phyloP scores from a whole-genome alignment of 192 early-diverging fungal species.

The Backusella morwellensis region DNA sequence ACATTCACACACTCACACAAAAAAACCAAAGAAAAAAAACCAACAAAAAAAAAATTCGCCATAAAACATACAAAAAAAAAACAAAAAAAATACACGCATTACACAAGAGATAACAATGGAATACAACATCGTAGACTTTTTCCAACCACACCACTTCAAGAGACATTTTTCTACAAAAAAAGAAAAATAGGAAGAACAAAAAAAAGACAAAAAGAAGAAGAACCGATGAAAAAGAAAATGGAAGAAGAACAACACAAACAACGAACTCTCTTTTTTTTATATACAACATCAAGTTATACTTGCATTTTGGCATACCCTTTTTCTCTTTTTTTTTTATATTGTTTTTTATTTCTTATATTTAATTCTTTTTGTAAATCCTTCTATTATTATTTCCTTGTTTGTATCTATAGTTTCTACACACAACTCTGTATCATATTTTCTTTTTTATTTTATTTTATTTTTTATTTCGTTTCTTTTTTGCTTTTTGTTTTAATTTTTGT shows the following conservation, averaged over 20 bases:
- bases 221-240: not conserved
- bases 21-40: not conserved
- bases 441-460: not conserved
- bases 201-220: slow-evolving; percentile 6
- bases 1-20: not conserved
- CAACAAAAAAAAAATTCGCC: not conserved
- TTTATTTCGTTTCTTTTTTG: not conserved
- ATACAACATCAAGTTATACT: not conserved
- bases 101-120: not conserved
- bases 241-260: not conserved
- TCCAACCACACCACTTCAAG: not conserved
- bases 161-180: not conserved
- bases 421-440: not conserved
- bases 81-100: too few relatives aligned
- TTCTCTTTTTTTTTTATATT: not conserved
- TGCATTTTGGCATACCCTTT: not conserved
- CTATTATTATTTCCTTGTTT: not conserved
- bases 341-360: not conserved
- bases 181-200: slow-evolving; percentile 1
- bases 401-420: not conserved
- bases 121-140: slow-evolving; percentile 2
- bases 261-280: not conserved
- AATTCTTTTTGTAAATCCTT: not conserved
- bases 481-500: not conserved
- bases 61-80: too few relatives aligned